Conservation (phyloP, 2,329 filamentous ascomycete genomes). For the Westerdykella aurantiaca region DNA sequence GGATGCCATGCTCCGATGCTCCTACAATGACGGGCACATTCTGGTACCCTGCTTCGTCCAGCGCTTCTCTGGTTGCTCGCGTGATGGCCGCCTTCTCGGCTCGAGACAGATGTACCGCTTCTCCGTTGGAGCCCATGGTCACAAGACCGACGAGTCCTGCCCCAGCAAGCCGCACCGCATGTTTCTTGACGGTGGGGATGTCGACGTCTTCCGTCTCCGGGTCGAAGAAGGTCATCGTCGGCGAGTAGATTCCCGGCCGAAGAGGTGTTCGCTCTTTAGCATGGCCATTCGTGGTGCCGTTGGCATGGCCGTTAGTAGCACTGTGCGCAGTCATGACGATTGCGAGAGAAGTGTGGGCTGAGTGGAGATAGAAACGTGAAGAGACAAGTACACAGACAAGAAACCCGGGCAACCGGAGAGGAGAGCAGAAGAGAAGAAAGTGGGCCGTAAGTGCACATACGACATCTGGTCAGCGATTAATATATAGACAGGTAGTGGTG, state of each 20-base stretch:
- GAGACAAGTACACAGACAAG: conserved; percentile 1
- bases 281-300: conserved; percentile 30
- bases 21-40: conserved; percentile 77
- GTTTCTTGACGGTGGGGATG: conserved; percentile 69
- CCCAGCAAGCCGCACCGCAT: conserved; percentile 70
- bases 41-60: conserved; percentile 72
- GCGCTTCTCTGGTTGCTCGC: conserved; percentile 69
- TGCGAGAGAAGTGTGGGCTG: neutral
- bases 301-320: conserved; percentile 26
- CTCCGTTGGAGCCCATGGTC: conserved; percentile 85
- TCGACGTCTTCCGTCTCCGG: conserved; percentile 79
- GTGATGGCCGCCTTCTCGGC: conserved; percentile 73
- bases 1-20: conserved; percentile 73
- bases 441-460: conserved; percentile 12
- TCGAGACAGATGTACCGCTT: conserved; percentile 76
- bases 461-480: conserved; percentile 34
- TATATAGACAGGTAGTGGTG: conserved; percentile 21
- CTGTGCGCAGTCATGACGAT: conserved; percentile 14
- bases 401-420: conserved; percentile 8
- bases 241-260: conserved; percentile 78
- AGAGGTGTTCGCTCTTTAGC: conserved; percentile 51
- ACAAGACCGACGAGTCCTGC: conserved; percentile 77
- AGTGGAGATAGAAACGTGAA: conserved; percentile 2
- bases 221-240: conserved; percentile 88
- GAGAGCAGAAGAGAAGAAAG: conserved; percentile 7